Base-by-base conservation (phyloP, 2,329 filamentous ascomycete genomes). In the Botrytis galanthina region DNA sequence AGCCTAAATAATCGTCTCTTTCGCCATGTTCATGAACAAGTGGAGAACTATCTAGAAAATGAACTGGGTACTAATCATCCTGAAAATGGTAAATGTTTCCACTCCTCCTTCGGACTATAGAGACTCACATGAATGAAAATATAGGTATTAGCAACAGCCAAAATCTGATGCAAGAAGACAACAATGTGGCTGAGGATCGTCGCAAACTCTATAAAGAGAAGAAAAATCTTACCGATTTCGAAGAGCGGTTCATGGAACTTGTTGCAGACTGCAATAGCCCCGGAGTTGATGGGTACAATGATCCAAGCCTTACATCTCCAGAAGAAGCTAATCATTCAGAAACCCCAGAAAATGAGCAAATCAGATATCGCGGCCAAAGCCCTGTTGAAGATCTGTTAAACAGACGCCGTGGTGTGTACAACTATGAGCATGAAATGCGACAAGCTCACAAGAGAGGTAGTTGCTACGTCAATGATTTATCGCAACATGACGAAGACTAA, bases 1-100 rank as follows among this genome's bases (percentile, higher is more conserved):
- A 74, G 70, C 8, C 73, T 78, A 2, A 62, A 75, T 1, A 74
- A 72, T 4, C 42, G 60, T 12, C 20, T 77, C 0, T 77, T 78
- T 57, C 54, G 61, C 29, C 26, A 74, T 16, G 71, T 76, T 2
- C 37, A 69, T 0, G 51, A 73, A n/a, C 69, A 73, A 0, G 74
- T 79, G 4, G 48, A 61, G 14, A 46, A 61, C 22, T 14, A 73
- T 73, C 20, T 72, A 78, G 1, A 75, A 79, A 20, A 66, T 3
- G 4, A 61, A 10, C 72, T 80, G 39, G 75, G 71, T 6, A 46
- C 76, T 0, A 61, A 74, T 46, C 10, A 51, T 7, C 66, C 51
- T 9, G 71, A 72, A 1, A 59, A n/a, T 51, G 70, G 76, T 75
- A 74, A 75, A 22, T 46, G 9, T 22, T 9, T 22, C 18, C 7